Conservation (phyloP, 2,329 filamentous ascomycete species). For the Pseudopyrenochaeta lycopersici region DNA sequence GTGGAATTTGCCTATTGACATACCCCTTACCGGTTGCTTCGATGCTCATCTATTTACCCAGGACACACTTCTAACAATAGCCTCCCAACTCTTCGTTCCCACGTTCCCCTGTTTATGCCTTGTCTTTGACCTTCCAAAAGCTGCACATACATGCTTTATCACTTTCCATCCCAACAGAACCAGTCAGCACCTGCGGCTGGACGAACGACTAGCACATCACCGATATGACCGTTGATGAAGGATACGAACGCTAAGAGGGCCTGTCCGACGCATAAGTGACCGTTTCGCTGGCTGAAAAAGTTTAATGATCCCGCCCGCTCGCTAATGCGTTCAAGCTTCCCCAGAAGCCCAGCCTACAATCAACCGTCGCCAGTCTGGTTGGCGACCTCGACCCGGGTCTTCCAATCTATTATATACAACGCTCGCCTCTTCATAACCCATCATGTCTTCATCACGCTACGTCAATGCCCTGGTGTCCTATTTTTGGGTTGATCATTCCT, state of each 20-base stretch:
- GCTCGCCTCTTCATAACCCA: conserved; percentile 17
- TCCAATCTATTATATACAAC: conserved; percentile 46
- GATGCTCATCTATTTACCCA: conserved; percentile 17
- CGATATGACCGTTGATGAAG: conserved; percentile 39
- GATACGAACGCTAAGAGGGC: conserved; percentile 31
- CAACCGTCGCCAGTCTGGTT: conserved; percentile 30
- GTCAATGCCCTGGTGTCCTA: conserved; percentile 24
- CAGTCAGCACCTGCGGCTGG: not conserved
- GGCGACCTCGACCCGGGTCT: conserved; percentile 40
- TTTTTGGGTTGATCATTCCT: conserved; percentile 30
- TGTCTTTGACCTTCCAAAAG: not conserved
- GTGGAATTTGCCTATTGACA: not conserved
- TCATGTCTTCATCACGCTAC: conserved; percentile 25
- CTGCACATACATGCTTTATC: not conserved
- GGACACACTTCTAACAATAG: conserved; percentile 9
- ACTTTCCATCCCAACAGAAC: not conserved
- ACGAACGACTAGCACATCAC: conserved; percentile 5
- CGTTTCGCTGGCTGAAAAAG: conserved; percentile 20
- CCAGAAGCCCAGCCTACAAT: conserved; percentile 31
- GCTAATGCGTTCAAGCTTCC: conserved; percentile 32
- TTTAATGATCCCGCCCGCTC: conserved; percentile 30
- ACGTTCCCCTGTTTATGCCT: not conserved
- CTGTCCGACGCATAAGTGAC: conserved; percentile 8
- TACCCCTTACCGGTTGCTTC: conserved; percentile 1
- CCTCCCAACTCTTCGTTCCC: not conserved